A percentile compares a stretch with the other conserved stretches of the same genome.
Conservation (phyloP, 495 filamentous ascomycete genomes). For the Aspergillus bridgeri region DNA sequence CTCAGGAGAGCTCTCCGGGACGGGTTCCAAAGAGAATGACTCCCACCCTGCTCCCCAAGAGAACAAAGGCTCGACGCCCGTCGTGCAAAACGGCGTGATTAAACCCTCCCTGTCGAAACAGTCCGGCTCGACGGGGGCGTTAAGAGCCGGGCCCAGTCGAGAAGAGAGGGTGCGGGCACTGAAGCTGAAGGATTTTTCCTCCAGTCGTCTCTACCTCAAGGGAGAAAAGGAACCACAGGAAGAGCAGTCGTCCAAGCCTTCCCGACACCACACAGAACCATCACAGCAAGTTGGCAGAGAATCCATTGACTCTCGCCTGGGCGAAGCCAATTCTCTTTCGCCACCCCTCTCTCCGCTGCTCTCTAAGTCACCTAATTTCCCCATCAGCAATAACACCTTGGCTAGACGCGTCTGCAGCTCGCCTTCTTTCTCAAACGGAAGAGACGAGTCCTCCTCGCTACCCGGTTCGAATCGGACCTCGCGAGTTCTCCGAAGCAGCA, state of each 20-base stretch:
- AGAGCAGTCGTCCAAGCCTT: slow-evolving; percentile 1
- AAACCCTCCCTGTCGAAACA: neutral
- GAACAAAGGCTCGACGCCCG: neutral
- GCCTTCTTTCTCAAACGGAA: slow-evolving; percentile 4
- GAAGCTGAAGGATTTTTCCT: slow-evolving; percentile 23
- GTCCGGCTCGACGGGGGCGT: slow-evolving; percentile 1
- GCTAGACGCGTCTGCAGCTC: slow-evolving; percentile 22
- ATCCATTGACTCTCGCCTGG: neutral
- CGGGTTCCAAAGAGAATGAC: neutral
- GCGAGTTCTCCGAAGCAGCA: slow-evolving; percentile 27
- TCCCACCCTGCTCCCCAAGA: neutral
- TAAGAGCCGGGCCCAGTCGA: slow-evolving; percentile 16
- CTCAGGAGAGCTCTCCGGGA: neutral
- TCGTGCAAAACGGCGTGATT: neutral
- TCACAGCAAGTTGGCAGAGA: neutral
- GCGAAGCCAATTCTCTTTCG: slow-evolving; percentile 24
- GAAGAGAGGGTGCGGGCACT: slow-evolving; percentile 25
- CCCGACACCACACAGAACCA: neutral
- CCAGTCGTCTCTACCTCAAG: slow-evolving; percentile 16
- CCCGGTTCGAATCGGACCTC: slow-evolving; percentile 16
- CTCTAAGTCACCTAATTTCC: slow-evolving; percentile 21
- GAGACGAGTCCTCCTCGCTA: slow-evolving; percentile 7
- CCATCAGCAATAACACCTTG: slow-evolving; percentile 2
- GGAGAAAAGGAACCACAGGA: slow-evolving; percentile 5
- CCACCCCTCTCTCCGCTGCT: slow-evolving; percentile 30